Base-by-base conservation (phyloP, 179 eudicot species). In the Monotropa hypopitys region DNA sequence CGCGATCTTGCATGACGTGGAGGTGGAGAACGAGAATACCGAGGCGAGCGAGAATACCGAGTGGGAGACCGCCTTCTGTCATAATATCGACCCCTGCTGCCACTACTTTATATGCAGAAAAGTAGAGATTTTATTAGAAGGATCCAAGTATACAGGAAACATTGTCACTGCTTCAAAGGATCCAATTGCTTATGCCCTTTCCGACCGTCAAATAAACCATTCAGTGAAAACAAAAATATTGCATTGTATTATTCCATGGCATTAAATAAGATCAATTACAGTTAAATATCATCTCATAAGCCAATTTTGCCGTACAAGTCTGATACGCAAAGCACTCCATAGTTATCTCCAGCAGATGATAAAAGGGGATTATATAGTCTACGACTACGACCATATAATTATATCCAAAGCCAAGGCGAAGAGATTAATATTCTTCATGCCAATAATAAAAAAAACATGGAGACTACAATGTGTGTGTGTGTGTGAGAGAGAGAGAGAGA, bases 41-140 rank as follows among this genome's bases (percentile, higher is more conserved):
- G 86, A 30, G 96, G 98, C 50, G 97, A 92, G 15, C 88, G 91
- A 16, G 93, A 91, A 83, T 87, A 81, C 28, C 89, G 92, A 40
- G 88, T 85, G 9, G 92, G 97, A 50, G 97, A 92, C 50, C 91
- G 84, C 71, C 98, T 89, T 79, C 98, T 84, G 85, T 86, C 92
- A 85, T 83, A 80, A 77, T 32, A 69, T 10, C 92, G 85, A 30
- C 93, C 85, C 65, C 97, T 87, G 49, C 75, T 9, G 62, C n/a
- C 21, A 43, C 70, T 40, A 43, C 30, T 43, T 28, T 28, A 8
- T 1, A 42, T 45, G 73, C 26, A 70, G 30, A 45, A 43, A 69
- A 45, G 46, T 9, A 54, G 33, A n/a, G 45, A 33, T 71, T 72
- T 6, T 51, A 33, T 49, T 8, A 8, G 23, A 30, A n/a, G 28